phyloP scores from a whole-genome alignment of 495 filamentous ascomycete genomes.

The Cryomyces antarcticus region DNA sequence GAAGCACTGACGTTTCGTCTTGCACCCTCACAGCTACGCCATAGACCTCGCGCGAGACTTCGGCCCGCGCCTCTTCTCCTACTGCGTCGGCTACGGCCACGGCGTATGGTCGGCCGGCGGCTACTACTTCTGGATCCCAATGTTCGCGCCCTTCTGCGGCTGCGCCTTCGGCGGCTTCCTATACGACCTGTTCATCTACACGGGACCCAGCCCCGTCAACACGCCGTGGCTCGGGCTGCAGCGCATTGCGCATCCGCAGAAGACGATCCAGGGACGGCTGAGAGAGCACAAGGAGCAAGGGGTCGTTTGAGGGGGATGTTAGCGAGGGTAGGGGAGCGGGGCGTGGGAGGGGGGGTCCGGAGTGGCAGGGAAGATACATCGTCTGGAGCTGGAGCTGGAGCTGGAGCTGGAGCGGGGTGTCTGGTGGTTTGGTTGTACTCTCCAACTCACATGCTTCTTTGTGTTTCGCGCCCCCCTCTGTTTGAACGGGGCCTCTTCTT shows the following conservation, averaged over 20 bases:
- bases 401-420: no score
- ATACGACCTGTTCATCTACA: constrained; percentile 42
- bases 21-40: constrained; percentile 19
- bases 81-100: constrained; percentile 39
- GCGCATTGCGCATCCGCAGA: constrained; percentile 2
- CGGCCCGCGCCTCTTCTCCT: constrained; percentile 41
- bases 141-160: constrained; percentile 36
- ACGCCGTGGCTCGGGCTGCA: constrained; percentile 30
- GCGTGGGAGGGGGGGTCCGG: no score
- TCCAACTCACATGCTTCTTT: no score
- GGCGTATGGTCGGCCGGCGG: constrained; percentile 41
- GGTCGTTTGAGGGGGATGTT: constrained; percentile 1
- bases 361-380: no score
- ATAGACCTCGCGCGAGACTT: constrained; percentile 50
- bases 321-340: neutral
- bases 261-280: neutral
- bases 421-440: no score
- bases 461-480: no score
- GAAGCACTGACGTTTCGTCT: no score
- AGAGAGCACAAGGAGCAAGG: constrained; percentile 1
- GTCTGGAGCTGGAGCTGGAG: no score
- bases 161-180: constrained; percentile 38
- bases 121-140: constrained; percentile 43
- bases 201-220: constrained; percentile 33
- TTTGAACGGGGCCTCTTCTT: no score